Conservation (phyloP, 2,329 filamentous ascomycete genomes). For the Orbilia oligospora region DNA sequence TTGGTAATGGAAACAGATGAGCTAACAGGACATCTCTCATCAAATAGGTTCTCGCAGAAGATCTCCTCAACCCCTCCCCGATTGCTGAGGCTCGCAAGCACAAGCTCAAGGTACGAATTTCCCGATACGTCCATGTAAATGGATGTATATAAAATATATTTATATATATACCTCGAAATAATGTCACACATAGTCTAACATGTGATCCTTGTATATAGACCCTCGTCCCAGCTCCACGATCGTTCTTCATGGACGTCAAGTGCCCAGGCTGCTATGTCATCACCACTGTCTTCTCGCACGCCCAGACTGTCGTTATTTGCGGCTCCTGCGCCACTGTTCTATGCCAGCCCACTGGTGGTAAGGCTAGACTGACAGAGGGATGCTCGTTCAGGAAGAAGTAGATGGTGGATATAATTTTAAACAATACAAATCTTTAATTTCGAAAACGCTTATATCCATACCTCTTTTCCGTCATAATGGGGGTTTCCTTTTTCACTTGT, state of each 20-base stretch:
- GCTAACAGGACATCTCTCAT: slow-evolving; percentile 60
- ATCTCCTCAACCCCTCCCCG: slow-evolving; percentile 99
- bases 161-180: slow-evolving; percentile 27
- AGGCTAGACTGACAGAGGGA: slow-evolving; percentile 98
- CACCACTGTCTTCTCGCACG: slow-evolving; percentile 99
- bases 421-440: slow-evolving; percentile 65
- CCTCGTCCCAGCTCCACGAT: slow-evolving; percentile 94
- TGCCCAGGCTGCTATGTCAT: slow-evolving; percentile 99
- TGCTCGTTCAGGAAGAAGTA: slow-evolving; percentile 99
- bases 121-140: slow-evolving; percentile 34
- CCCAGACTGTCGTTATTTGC: slow-evolving; percentile 99
- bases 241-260: slow-evolving; percentile 99
- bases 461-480: slow-evolving; percentile 52
- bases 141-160: slow-evolving; percentile 27
- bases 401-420: slow-evolving; percentile 68
- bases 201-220: slow-evolving; percentile 71
- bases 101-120: slow-evolving; percentile 94
- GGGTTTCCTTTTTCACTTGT: slow-evolving; percentile 21
- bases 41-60: slow-evolving; percentile 97
- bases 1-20: not conserved
- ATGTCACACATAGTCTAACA: slow-evolving; percentile 30
- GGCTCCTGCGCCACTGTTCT: slow-evolving; percentile 99
- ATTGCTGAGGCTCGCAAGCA: slow-evolving; percentile 99
- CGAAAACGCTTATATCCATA: slow-evolving; percentile 66
- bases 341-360: slow-evolving; percentile 99